Base-by-base conservation (phyloP, 805 yeast species). In the Priceomyces medius region DNA sequence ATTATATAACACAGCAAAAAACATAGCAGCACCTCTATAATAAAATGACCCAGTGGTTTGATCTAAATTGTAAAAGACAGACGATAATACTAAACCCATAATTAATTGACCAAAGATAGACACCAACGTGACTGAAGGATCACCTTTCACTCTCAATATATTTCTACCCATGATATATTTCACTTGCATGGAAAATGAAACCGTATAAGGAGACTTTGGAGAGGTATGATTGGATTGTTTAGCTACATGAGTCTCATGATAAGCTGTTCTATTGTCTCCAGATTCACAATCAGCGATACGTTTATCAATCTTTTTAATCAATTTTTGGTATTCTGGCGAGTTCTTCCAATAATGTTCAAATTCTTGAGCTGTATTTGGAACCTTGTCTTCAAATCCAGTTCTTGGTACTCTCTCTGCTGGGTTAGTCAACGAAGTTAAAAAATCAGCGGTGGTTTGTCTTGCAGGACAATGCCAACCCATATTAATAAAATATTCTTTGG, bases 371-470 rank as follows among this genome's bases (percentile, higher is more conserved):
- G 80, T 71, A 42, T 66, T 58, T 18, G 88, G 87, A 14, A 80
- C 77, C 42, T 59, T 68, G 32, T 61, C 59, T 52, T 77, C 80
- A 45, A 49, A 72, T 10, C 83, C 86, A 12, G 69, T 67, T 40
- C 57, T 61, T 18, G 56, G 56, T 12, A 74, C 64, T 65, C 86
- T 73, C 45, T 81, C 85, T 20, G 71, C 73, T 12, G 83, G 85
- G 58, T 81, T 83, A 13, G 88, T 82, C 38, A 81, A 74, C 3
- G 85, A 73, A 13, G 87, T 81, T 53, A 82, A 73, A 55, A 69
- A 82, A 56, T 82, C 88, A 7, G 85, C 79, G 37, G 86, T 80
- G 3, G 85, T 78, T 71, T 79, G 81, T 69, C 87, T 76, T 39
- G 69, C 66, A 37, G 81, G 79, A 54, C 82, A 80, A 20, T 71